Percentiles rank a stretch among this genome's conserved stretches.
Conservation (phyloP, 2,329 filamentous ascomycete species). For the Xylaria polymorpha region DNA sequence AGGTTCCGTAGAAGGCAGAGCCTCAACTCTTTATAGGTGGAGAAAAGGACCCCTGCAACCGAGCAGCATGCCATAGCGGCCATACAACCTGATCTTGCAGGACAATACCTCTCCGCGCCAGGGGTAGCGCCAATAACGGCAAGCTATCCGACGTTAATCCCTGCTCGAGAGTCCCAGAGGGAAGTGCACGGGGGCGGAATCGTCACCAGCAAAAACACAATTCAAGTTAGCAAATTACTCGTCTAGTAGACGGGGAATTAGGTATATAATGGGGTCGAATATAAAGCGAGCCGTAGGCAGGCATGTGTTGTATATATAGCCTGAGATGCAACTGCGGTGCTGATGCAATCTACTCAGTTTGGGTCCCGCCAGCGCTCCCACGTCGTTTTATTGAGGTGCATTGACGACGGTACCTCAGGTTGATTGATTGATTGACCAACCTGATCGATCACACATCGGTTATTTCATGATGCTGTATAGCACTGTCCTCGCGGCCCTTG, state of each 20-base stretch:
- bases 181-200: not conserved
- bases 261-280: conserved; percentile 1
- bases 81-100: conserved; percentile 3
- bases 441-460: conserved; percentile 2
- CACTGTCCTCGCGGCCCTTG: conserved; percentile 29
- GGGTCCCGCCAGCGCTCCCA: conserved; percentile 1
- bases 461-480: conserved; percentile 24
- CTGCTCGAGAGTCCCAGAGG: not conserved
- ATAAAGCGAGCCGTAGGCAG: not conserved
- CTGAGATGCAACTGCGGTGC: conserved; percentile 17
- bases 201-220: not conserved
- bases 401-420: not conserved
- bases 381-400: conserved; percentile 18
- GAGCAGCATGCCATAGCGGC: conserved; percentile 3
- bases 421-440: not conserved
- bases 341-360: conserved; percentile 20
- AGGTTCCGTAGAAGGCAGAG: conserved; percentile 34
- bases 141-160: conserved; percentile 11
- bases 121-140: conserved; percentile 26
- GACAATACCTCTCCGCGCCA: conserved; percentile 3
- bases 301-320: conserved; percentile 29
- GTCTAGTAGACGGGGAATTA: not conserved
- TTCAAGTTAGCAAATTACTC: conserved; percentile 15
- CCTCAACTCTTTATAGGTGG: conserved; percentile 34
- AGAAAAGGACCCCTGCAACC: conserved; percentile 27